Percentiles rank a stretch among this genome's conserved stretches.
Evolutionary conservation across 306 rosid genomes (phyloP).

Genomic region (Inga oerstediana): DNA sequence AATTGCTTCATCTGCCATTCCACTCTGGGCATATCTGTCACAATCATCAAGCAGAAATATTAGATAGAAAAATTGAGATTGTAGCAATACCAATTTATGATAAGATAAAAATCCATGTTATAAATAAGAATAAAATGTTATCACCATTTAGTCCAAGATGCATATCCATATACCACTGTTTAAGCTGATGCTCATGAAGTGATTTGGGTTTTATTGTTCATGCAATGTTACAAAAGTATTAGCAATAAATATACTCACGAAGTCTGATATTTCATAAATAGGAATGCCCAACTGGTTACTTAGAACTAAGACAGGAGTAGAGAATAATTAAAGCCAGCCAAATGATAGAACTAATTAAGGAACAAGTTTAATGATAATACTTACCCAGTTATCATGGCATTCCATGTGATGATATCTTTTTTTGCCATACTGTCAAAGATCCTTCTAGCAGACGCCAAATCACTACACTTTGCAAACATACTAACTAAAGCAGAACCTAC

Average conservation of each 20-base stretch:
- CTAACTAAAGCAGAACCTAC: slow-evolving; percentile 84
- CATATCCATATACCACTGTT: neutral
- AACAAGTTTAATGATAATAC: slow-evolving; percentile 17
- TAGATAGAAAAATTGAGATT: slow-evolving; percentile 16
- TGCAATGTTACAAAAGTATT: neutral
- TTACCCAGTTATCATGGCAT: slow-evolving; percentile 87
- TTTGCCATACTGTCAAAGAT: slow-evolving; percentile 61
- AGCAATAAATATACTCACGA: neutral
- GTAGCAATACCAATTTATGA: slow-evolving; percentile 12
- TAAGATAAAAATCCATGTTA: neutral
- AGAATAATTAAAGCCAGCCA: slow-evolving; percentile 6
- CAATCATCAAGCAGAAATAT: slow-evolving; percentile 18
- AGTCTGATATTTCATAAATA: neutral
- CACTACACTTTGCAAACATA: slow-evolving; percentile 84
- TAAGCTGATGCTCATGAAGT: neutral
- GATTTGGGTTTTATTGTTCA: neutral
- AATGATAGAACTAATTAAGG: neutral
- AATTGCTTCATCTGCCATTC: slow-evolving; percentile 83
- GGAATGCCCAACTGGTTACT: neutral
- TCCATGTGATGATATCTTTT: slow-evolving; percentile 81
- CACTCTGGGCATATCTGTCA: slow-evolving; percentile 92
- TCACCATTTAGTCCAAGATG: neutral
- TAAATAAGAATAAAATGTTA: slow-evolving; percentile 1
- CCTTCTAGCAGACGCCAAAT: slow-evolving; percentile 69
- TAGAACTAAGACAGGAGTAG: neutral